Base-by-base conservation (phyloP, 331 rosid species). In the Acacia concinna region DNA sequence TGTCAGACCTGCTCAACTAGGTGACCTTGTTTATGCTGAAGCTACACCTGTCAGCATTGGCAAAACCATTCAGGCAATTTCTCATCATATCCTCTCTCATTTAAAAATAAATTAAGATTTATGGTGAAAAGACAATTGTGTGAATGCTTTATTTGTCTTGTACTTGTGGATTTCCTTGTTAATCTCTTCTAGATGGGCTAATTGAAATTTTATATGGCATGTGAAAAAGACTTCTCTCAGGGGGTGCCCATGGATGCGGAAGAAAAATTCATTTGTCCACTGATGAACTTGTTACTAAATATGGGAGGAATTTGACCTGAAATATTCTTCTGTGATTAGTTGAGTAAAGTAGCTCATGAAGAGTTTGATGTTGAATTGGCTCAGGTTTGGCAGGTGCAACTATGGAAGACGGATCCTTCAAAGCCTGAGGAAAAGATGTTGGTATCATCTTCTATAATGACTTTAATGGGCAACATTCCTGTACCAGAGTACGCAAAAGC, bases 381-480 rank as follows among this genome's bases (percentile, higher is more conserved):
- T 38, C 28, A 77, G 74, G 80, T 77, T 14, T 77, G 80, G 80
- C 66, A 77, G 73, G 73, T 49, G 65, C 73, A 27, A 17, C 65
- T 77, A 21, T 77, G 80, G 74, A 77, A 77, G 74, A 47, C 14
- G 40, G 80, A 77, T 32, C 66, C 64, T 77, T 77, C 73, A 65
- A 47, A 77, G 65, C 27, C 66, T 28, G 15, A 65, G 52, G 66
- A 66, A 51, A 77, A 49, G 37, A 49, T 75, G 5, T 18, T 75
- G 79, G 17, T 75, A 11, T 75, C 79, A 43, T 28, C 71, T 62
- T 43, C 79, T 65, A 77, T 51, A 65, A 32, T 77, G 38, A 77
- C 73, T 77, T 8, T 77, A 3, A 46, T 65, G 15, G 8, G 51
- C 74, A 77, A 77, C n/a, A 46, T 65, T 4, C 74, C 80, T 4